Conservation (phyloP, 805 yeast species). For the Grigorovia transvaalensis region DNA sequence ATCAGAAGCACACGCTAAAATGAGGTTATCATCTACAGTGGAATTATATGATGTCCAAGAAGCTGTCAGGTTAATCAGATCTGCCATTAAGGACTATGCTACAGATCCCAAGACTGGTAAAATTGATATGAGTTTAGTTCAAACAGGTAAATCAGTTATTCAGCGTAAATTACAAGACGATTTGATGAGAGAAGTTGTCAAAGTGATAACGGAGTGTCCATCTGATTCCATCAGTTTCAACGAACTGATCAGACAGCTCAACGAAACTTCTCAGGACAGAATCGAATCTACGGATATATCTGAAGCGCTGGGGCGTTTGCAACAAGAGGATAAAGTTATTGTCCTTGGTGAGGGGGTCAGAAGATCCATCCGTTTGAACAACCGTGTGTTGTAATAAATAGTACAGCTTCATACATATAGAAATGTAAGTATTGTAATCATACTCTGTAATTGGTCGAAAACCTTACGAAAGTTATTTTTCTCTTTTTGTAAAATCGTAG, state of each 20-base stretch:
- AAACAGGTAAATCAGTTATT: slow-evolving; percentile 87
- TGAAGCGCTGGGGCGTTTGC: slow-evolving; percentile 56
- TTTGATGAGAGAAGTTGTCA: slow-evolving; percentile 49
- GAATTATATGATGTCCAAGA: slow-evolving; percentile 77
- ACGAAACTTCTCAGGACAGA: slow-evolving; percentile 46
- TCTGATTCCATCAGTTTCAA: slow-evolving; percentile 45
- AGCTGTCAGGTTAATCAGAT: slow-evolving; percentile 82
- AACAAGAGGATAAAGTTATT: slow-evolving; percentile 57
- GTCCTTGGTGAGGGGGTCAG: slow-evolving; percentile 66
- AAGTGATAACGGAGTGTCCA: slow-evolving; percentile 39
- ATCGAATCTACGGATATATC: slow-evolving; percentile 64
- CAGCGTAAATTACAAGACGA: slow-evolving; percentile 74
- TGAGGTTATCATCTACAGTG: slow-evolving; percentile 69
- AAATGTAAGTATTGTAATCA: background rate
- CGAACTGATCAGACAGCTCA: slow-evolving; percentile 48
- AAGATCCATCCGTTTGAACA: slow-evolving; percentile 41
- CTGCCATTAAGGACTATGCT: slow-evolving; percentile 96
- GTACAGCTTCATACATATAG: background rate
- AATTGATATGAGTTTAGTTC: slow-evolving; percentile 94
- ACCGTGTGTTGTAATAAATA: slow-evolving; percentile 13
- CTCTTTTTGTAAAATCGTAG: background rate
- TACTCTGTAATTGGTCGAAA: background rate
- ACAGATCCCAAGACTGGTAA: slow-evolving; percentile 96
- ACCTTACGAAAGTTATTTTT: background rate
- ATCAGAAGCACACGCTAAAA: slow-evolving; percentile 94